Conservation (phyloP, 2,329 filamentous ascomycete genomes). For the Cercospora zeae-maydis region DNA sequence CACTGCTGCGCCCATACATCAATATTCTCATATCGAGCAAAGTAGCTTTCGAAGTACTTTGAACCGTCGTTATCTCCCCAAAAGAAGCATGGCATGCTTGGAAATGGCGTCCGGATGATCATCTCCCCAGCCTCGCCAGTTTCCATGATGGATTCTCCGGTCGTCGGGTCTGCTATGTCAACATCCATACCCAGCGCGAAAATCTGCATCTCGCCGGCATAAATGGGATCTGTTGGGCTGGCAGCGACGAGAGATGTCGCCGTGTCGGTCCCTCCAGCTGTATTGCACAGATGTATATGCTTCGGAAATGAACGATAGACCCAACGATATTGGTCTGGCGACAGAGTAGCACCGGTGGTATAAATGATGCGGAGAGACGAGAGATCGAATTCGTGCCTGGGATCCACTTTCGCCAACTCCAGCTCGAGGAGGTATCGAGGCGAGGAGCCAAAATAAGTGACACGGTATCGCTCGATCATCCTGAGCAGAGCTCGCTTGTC, state of each 20-base stretch:
- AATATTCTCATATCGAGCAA: conserved; percentile 42
- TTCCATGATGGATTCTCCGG: conserved; percentile 36
- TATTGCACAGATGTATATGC: conserved; percentile 41
- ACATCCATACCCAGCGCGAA: conserved; percentile 47
- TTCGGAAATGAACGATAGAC: conserved; percentile 45
- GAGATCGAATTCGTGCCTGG: conserved; percentile 40
- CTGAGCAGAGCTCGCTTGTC: conserved; percentile 38
- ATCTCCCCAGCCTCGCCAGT: conserved; percentile 45
- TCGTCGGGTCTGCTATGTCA: conserved; percentile 43
- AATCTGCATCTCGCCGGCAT: conserved; percentile 41
- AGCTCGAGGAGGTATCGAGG: conserved; percentile 47
- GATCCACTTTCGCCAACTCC: conserved; percentile 37
- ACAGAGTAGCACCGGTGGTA: conserved; percentile 46
- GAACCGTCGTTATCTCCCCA: conserved; percentile 43
- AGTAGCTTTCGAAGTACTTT: conserved; percentile 47
- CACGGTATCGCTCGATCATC: conserved; percentile 38
- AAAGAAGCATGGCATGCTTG: conserved; percentile 47
- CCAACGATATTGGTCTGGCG: conserved; percentile 44
- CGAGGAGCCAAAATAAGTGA: conserved; percentile 45
- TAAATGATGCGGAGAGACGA: conserved; percentile 42
- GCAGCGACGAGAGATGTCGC: conserved; percentile 45
- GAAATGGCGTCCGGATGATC: conserved; percentile 46
- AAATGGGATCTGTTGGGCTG: conserved; percentile 43
- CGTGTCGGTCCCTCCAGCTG: conserved; percentile 50
- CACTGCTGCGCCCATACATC: conserved; percentile 45